phyloP scores from a whole-genome alignment of 2,329 filamentous ascomycete genomes.

The Juglanconis oblonga region DNA sequence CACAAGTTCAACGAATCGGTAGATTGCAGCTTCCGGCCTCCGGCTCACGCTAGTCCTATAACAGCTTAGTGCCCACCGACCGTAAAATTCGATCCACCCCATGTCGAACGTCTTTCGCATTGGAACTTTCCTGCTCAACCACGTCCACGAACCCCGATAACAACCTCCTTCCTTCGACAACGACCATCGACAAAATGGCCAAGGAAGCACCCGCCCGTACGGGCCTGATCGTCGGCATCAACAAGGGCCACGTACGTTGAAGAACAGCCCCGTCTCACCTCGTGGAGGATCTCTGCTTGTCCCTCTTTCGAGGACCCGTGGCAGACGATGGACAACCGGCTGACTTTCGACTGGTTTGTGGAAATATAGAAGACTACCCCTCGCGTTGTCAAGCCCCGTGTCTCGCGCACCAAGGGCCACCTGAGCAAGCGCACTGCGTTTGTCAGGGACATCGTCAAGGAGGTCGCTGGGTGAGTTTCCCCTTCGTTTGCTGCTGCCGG shows the following conservation, averaged over 20 bases:
- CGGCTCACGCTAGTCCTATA: conserved; percentile 2
- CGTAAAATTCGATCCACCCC: neutral
- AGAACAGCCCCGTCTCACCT: conserved; percentile 59
- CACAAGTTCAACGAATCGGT: neutral
- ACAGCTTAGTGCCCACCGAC: neutral
- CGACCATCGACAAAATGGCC: conserved; percentile 48
- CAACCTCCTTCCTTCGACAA: conserved; percentile 20
- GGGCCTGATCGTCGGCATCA: conserved; percentile 60
- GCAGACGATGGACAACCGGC: conserved; percentile 55
- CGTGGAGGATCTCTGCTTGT: conserved; percentile 69
- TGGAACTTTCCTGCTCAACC: conserved; percentile 9
- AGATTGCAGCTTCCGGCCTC: conserved; percentile 8
- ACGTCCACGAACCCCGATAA: neutral
- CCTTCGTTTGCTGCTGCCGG: neutral
- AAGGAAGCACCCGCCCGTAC: conserved; percentile 56
- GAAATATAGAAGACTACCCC: conserved; percentile 73
- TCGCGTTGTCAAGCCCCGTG: conserved; percentile 73
- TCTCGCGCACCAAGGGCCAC: conserved; percentile 89
- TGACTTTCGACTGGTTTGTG: conserved; percentile 22
- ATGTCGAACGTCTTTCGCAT: neutral
- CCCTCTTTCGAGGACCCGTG: conserved; percentile 38
- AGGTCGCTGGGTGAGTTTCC: conserved; percentile 84
- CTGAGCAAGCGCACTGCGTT: conserved; percentile 96
- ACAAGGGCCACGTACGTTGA: conserved; percentile 62
- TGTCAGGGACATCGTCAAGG: conserved; percentile 95